Evolutionary conservation across 768 basidiomycete species (phyloP), one percentile per base, ranked within the genome.

Genomic region (Mycena floridula): DNA sequence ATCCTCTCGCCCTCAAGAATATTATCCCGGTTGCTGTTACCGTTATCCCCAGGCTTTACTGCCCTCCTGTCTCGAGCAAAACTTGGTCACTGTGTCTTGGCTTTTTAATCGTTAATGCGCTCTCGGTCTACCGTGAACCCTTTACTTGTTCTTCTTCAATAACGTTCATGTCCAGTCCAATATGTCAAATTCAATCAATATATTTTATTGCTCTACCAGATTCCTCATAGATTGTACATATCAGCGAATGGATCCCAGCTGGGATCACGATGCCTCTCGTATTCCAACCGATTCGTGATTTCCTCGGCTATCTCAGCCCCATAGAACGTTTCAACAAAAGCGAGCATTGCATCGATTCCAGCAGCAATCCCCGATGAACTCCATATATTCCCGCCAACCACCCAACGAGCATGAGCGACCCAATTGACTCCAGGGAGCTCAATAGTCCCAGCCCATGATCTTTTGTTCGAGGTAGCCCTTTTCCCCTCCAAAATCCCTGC

Each of bases 351-450:
- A 52, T 71, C 69, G 20, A 66, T 58, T 21, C 72, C 72, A 25
- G 73, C 71, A 42, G 62, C 67, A 24, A 74, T 64, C 0, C 74
- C 74, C 0, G 71, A 71, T 4, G 68, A 67, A 3, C 69, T 68
- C 71, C 72, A 74, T 15, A 73, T 56, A 47, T 74, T 73, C 9
- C 66, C 72, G 50, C 70, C 68, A 1, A 62, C 64, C 0, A 74
- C 69, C 73, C 72, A 76, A 9, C 73, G 59, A 11, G 73, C 74
- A 25, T 61, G 62, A 0, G 65, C 40, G 22, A 73, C 59, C 72
- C 73, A 75, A 4, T 61, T 46, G 4, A 72, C 67, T 37, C 65
- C 55, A 3, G 58, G 53, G 7, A 58, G 48, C n/a, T 45, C 22
- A 24, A 45, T 56, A 4, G 54, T 54, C 37, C 50, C 40, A 7